Percentiles rank a stretch among this genome's conserved stretches.
phyloP scores from a whole-genome alignment of 2,329 filamentous ascomycete species.

The Cryphonectria naterciae region DNA sequence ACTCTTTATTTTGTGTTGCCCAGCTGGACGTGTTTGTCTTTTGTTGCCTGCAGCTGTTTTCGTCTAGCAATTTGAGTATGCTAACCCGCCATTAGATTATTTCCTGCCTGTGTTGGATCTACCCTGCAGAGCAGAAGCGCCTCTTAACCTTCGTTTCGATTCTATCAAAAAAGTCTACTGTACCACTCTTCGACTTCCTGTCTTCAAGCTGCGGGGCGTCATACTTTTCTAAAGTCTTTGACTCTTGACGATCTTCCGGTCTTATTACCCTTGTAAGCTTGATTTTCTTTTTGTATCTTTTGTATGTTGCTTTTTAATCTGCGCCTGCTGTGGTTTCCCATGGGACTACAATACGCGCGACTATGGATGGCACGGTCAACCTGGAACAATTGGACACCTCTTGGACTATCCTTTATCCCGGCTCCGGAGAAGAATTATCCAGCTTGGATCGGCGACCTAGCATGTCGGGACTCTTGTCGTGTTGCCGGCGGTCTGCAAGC shows the following conservation, averaged over 20 bases:
- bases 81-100: neutral
- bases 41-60: neutral
- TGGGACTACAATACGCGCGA: neutral
- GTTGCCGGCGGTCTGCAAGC: neutral
- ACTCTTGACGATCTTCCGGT: neutral
- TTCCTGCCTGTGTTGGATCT: neutral
- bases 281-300: neutral
- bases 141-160: neutral
- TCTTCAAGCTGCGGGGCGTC: slow-evolving; percentile 24
- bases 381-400: neutral
- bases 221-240: slow-evolving; percentile 20
- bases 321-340: neutral
- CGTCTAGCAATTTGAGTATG: neutral
- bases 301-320: neutral
- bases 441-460: neutral
- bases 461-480: neutral
- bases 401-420: neutral
- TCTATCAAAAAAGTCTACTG: slow-evolving; percentile 8
- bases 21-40: neutral
- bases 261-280: neutral
- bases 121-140: slow-evolving; percentile 1
- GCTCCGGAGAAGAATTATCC: neutral
- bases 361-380: neutral
- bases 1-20: neutral
- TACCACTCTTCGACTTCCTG: slow-evolving; percentile 8